phyloP scores from a whole-genome alignment of 257 asterid genomes.

The Henckelia pumila region DNA sequence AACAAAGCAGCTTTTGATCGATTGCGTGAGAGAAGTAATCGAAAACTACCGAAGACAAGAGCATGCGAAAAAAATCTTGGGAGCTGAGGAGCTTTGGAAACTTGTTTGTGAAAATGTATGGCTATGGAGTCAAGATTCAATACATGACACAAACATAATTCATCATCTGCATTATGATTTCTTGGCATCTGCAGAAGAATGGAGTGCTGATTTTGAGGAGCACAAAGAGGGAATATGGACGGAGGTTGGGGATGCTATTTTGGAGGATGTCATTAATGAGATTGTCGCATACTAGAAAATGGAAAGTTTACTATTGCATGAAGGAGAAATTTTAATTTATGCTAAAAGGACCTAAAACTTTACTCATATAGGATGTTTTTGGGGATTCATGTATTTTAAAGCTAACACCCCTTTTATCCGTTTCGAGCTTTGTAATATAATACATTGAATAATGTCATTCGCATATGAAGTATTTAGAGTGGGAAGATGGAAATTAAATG shows the following conservation, averaged over 20 bases:
- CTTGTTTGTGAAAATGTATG: conserved; percentile 54
- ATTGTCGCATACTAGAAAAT: conserved; percentile 13
- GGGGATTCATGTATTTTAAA: not conserved
- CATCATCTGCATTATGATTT: conserved; percentile 37
- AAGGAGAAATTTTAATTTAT: too few relatives aligned
- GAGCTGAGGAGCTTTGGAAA: conserved; percentile 66
- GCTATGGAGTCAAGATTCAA: conserved; percentile 64
- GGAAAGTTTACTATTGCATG: not conserved
- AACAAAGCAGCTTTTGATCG: conserved; percentile 53
- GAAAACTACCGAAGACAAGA: conserved; percentile 42
- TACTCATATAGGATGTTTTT: not conserved
- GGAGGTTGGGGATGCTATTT: conserved; percentile 53
- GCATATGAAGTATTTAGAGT: not conserved
- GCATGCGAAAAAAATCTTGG: conserved; percentile 43
- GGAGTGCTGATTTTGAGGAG: conserved; percentile 32
- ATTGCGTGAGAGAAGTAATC: conserved; percentile 57
- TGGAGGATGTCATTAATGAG: conserved; percentile 51
- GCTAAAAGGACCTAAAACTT: not conserved
- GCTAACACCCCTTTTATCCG: not conserved
- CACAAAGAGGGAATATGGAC: conserved; percentile 30
- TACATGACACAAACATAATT: conserved; percentile 36
- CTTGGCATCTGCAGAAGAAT: conserved; percentile 37
- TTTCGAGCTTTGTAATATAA: not conserved
- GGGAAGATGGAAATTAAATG: conserved; percentile 18
- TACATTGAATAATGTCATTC: not conserved